Base-by-base conservation (phyloP, 108 stramenopile genomes). In the Cyclotella atomus region DNA sequence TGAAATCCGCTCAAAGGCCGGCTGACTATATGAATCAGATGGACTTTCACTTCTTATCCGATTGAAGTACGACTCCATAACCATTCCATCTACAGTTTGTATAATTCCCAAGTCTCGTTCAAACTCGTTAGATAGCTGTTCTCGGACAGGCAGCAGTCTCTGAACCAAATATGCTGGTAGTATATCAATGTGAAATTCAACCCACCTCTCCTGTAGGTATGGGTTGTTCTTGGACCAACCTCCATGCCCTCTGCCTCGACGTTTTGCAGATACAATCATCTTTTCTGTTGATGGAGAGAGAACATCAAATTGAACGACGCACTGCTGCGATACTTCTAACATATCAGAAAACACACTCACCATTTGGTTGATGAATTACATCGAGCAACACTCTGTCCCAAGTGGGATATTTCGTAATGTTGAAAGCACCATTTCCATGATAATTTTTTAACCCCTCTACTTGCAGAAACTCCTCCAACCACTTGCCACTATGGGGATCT, bases 381-480 rank as follows among this genome's bases (percentile, higher is more conserved):
- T 91, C 88, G 20, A 83, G n/a, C 9, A 94, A 83, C 7, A 85
- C 25, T 12, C 84, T 74, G 59, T 91, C 87, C 93, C 93, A 94
- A 8, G 61, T 70, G 7, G 82, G 85, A 69, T 83, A 89, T 17
- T 21, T 45, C 0, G 87, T 86, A 0, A 88, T 38, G 64, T 94
- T 83, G 52, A 94, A 83, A 2, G 89, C 89, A 9, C 89, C 93
- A 17, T 85, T 87, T n/a, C 93, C 93, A 69, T 94, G 93, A 68
- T 80, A 94, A 36, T 77, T 81, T 2, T 77, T 80, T 29, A 91
- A 54, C 50, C 87, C 87, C 49, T 63, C 32, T 21, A 70, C 32
- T 3, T 65, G 47, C 1, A 83, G 29, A 53, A 79, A 83, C 30
- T 83, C 78, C 52, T 83, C 66, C n/a, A 81, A 64, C 79, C 79